These are phyloP conservation scores for Lippia alba DNA, from an alignment of 305 asterid genomes.

Conservation along the genomic window DNA sequence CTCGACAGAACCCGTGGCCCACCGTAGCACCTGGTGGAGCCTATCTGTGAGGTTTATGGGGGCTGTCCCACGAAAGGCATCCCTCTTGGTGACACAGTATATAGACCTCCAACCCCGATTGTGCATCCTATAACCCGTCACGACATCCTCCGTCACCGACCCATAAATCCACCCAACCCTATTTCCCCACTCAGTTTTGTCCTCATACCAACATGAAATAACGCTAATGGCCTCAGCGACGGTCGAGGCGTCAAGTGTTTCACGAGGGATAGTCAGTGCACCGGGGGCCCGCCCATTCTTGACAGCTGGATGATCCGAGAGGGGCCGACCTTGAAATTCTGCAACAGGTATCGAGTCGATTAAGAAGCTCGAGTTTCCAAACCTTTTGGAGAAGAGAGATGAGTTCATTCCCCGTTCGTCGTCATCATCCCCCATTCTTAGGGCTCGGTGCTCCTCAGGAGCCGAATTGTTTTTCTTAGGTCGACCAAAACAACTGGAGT, in stretches of 20 bases:
- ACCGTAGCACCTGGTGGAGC: slow-evolving; percentile 96
- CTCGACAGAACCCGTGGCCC: slow-evolving; percentile 98
- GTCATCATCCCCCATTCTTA: slow-evolving; percentile 81
- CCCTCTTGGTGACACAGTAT: slow-evolving; percentile 90
- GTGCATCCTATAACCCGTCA: slow-evolving; percentile 95
- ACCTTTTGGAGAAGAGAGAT: slow-evolving; percentile 77
- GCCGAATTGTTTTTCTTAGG: slow-evolving; percentile 62
- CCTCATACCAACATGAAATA: slow-evolving; percentile 96
- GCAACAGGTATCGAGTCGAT: slow-evolving; percentile 90
- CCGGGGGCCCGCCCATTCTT: slow-evolving; percentile 92
- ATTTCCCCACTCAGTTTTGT: slow-evolving; percentile 96
- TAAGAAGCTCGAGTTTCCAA: slow-evolving; percentile 84
- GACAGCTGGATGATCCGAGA: slow-evolving; percentile 91
- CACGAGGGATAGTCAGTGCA: slow-evolving; percentile 78
- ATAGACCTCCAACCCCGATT: slow-evolving; percentile 94
- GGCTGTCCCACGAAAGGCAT: slow-evolving; percentile 98
- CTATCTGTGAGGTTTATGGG: slow-evolving; percentile 92
- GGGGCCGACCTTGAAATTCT: slow-evolving; percentile 92
- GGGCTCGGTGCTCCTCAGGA: slow-evolving; percentile 77
- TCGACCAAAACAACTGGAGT: slow-evolving; percentile 64
- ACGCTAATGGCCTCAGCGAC: slow-evolving; percentile 97
- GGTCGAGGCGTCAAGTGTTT: slow-evolving; percentile 85
- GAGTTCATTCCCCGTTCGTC: slow-evolving; percentile 74
- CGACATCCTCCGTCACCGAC: slow-evolving; percentile 94
- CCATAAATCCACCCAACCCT: slow-evolving; percentile 98